Base-by-base conservation (phyloP, 257 asterid genomes). In the Solanum bukasovii region DNA sequence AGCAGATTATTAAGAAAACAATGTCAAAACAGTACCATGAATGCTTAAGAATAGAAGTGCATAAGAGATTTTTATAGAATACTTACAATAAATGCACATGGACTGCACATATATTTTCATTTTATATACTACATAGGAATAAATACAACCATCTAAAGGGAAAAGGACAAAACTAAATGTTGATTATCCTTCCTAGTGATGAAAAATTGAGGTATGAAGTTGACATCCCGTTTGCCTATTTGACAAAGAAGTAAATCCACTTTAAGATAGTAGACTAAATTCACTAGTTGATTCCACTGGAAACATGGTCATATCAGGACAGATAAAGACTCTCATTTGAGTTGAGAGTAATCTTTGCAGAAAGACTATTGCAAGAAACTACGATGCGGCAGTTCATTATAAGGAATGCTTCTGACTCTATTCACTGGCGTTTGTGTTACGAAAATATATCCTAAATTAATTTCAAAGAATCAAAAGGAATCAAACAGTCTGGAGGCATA, bases 401-500 rank as follows among this genome's bases (percentile, higher is more conserved):
- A 68, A 35, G 31, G 81, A 38, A 27, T 46, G 79, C 38, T 38
- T 85, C 40, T 7, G 25, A 12, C 20, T n/a, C 29, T 38, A 67
- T 27, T 68, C 42, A 38, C 78, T n/a, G 82, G 25, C 9, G 33
- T 29, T 70, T 67, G 27, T 31, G 23, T 29, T 13, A 38, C 20
- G 9, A 31, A 38, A 18, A 37, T 5, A 35, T 1, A 65, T 13
- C 52, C 25, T 68, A 9, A 49, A 82, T 31, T 79, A 49, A 5
- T 20, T 49, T n/a, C 31, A 27, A 73, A 38, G 33, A 71, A 42
- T 83, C 7, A 67, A 70, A 86, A 59, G 44, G 40, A 84, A 33
- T 72, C 73, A n/a, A 25, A 63, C 40, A 9, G 56, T 46, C 83
- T 31, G n/a, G 74, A 87, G 70, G 89, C 95, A 33, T 67, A 97